A percentile compares a stretch with the other conserved stretches of the same genome.
Evolutionary conservation across 2,329 filamentous ascomycete species (phyloP).

Genomic region (Escovopsis sp.): DNA sequence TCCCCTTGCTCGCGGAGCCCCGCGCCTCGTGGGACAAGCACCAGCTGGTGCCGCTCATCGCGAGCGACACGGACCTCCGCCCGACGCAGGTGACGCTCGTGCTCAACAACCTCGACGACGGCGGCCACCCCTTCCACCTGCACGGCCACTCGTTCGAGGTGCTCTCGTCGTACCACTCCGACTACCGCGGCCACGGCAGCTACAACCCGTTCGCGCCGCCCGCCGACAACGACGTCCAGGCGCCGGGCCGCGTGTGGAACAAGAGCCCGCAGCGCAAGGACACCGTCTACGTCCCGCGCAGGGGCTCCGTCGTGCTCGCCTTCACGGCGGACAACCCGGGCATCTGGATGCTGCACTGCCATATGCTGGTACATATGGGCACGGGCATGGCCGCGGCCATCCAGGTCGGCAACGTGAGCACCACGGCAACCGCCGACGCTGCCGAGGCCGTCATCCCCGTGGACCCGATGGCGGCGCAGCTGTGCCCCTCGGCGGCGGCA

Average conservation of each 20-base stretch:
- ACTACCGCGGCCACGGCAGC: conserved; percentile 11
- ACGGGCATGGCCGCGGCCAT: conserved; percentile 13
- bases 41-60: conserved; percentile 10
- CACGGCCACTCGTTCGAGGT: conserved; percentile 41
- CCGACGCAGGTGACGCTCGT: conserved; percentile 12
- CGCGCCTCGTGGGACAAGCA: conserved; percentile 10
- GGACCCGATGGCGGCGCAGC: conserved; percentile 5
- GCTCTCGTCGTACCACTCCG: conserved; percentile 9
- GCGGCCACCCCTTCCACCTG: conserved; percentile 28
- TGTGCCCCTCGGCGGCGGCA: conserved; percentile 4
- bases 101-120: conserved; percentile 19
- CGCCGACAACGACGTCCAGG: not conserved
- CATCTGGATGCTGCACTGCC: conserved; percentile 15
- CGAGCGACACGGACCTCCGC: conserved; percentile 1
- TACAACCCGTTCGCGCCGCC: conserved; percentile 11
- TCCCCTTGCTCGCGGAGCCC: conserved; percentile 8
- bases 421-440: conserved; percentile 9
- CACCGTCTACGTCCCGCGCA: conserved; percentile 25
- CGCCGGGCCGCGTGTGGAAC: conserved; percentile 2
- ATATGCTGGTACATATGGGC: conserved; percentile 14
- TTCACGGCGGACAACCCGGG: conserved; percentile 12
- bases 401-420: conserved; percentile 9
- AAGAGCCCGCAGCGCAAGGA: conserved; percentile 13
- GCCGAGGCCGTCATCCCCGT: conserved; percentile 1
- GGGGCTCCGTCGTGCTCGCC: conserved; percentile 12